Conservation (phyloP, 805 yeast species). For the Candida hungchunana region DNA sequence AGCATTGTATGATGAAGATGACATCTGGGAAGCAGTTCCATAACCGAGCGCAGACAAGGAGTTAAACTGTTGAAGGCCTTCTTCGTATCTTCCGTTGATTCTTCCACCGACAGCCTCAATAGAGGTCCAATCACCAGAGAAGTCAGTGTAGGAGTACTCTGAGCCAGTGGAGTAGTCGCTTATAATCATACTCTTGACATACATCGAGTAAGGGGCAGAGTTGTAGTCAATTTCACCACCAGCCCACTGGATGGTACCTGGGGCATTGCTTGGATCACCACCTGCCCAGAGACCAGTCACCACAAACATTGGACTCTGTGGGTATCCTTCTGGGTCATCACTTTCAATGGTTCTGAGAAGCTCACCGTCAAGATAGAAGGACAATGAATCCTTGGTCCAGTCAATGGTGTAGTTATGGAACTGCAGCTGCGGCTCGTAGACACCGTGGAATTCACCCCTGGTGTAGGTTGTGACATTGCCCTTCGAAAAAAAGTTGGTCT, state of each 20-base stretch:
- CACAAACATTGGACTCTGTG: conserved; percentile 85
- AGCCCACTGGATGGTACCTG: conserved; percentile 79
- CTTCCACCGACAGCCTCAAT: conserved; percentile 53
- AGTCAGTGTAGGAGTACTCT: conserved; percentile 50
- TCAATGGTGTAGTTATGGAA: conserved; percentile 81
- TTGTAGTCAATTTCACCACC: conserved; percentile 69
- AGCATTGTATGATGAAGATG: conserved; percentile 9
- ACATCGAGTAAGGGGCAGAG: conserved; percentile 65
- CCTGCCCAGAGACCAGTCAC: conserved; percentile 78
- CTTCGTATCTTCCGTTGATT: conserved; percentile 53
- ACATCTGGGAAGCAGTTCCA: conserved; percentile 21
- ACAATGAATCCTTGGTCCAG: conserved; percentile 64
- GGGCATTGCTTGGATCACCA: conserved; percentile 61
- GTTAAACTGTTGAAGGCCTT: conserved; percentile 42
- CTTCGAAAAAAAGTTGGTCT: conserved; percentile 76
- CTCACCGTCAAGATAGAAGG: conserved; percentile 72
- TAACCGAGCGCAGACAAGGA: conserved; percentile 33
- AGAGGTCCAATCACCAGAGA: conserved; percentile 56
- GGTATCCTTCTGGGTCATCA: conserved; percentile 63
- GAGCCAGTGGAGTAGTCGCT: conserved; percentile 66
- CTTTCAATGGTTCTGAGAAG: conserved; percentile 59
- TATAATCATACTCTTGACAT: conserved; percentile 54
- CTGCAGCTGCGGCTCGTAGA: conserved; percentile 49
- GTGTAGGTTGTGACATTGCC: conserved; percentile 76
- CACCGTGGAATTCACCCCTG: conserved; percentile 69